Conservation (phyloP, 129 eudicot genomes). For the Mikania micrantha region DNA sequence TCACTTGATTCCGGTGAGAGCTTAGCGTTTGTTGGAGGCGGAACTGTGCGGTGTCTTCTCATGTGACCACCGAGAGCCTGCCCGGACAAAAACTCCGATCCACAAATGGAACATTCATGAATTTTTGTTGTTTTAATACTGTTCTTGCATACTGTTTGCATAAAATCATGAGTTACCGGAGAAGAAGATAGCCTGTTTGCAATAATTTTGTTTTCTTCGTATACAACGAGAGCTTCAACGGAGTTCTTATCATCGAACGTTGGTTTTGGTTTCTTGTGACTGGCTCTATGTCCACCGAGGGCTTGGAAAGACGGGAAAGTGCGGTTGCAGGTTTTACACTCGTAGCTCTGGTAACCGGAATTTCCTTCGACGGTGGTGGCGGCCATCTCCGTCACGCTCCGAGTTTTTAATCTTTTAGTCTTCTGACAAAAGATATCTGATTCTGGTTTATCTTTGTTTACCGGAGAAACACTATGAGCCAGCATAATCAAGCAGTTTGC, state of each 20-base stretch:
- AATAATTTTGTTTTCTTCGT: constrained; percentile 8
- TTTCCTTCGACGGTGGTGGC: not conserved
- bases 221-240: not conserved
- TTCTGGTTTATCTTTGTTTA: constrained; percentile 1
- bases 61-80: constrained; percentile 96
- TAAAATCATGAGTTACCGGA: not conserved
- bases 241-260: not conserved
- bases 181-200: constrained; percentile 21
- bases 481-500: constrained; percentile 38
- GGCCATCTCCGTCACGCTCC: constrained; percentile 29
- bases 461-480: constrained; percentile 24
- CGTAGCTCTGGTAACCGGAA: constrained; percentile 7
- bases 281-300: constrained; percentile 41
- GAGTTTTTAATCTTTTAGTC: constrained; percentile 17
- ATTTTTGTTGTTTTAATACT: constrained; percentile 12
- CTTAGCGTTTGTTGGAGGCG: constrained; percentile 4
- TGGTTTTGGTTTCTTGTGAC: constrained; percentile 37
- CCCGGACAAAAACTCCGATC: constrained; percentile 71
- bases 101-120: constrained; percentile 83
- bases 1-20: constrained; percentile 6
- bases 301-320: constrained; percentile 36
- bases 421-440: not conserved
- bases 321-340: constrained; percentile 36
- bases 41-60: constrained; percentile 62
- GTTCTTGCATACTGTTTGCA: constrained; percentile 1